Evolutionary conservation across 768 basidiomycete genomes (phyloP).

Genomic region (Cystofilobasidium ferigula): DNA sequence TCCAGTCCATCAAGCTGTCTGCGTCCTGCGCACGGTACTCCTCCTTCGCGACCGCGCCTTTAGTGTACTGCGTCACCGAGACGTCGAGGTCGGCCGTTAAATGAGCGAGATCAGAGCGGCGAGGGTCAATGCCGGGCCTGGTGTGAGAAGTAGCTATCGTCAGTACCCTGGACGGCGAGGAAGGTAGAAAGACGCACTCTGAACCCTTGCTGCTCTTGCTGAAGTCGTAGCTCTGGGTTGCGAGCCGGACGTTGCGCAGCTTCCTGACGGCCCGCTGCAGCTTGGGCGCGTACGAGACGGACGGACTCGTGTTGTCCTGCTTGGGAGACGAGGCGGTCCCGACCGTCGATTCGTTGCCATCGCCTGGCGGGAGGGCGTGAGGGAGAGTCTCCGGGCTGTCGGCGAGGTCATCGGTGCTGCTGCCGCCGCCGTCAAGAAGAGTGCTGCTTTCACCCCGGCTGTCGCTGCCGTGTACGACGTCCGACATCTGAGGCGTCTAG

Average conservation of each 20-base stretch:
- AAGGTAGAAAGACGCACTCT: not conserved
- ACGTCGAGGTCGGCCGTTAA: slow-evolving; percentile 1
- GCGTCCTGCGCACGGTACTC: slow-evolving; percentile 2
- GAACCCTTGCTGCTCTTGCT: not conserved
- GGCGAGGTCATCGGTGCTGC: too few species aligned
- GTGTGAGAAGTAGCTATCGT: too few species aligned
- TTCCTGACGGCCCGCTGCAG: slow-evolving; percentile 2
- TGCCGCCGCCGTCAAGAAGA: too few species aligned
- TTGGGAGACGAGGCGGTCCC: not conserved
- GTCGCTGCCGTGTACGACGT: too few species aligned
- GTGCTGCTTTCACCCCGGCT: too few species aligned
- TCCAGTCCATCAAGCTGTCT: not conserved
- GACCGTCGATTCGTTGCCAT: not conserved
- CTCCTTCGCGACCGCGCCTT: not conserved
- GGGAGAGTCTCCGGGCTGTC: too few species aligned
- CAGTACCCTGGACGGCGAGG: too few species aligned
- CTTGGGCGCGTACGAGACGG: not conserved
- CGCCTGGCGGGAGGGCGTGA: too few species aligned
- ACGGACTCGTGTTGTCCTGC: not conserved
- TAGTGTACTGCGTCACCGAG: not conserved
- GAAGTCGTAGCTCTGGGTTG: not conserved
- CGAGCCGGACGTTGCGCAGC: not conserved
- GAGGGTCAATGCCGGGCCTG: not conserved
- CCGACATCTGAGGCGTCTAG: too few species aligned
- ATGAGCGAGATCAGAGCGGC: not conserved